Base-by-base conservation (phyloP, 352 stramenopile genomes). In the Phytopythium cucurbitacearum region DNA sequence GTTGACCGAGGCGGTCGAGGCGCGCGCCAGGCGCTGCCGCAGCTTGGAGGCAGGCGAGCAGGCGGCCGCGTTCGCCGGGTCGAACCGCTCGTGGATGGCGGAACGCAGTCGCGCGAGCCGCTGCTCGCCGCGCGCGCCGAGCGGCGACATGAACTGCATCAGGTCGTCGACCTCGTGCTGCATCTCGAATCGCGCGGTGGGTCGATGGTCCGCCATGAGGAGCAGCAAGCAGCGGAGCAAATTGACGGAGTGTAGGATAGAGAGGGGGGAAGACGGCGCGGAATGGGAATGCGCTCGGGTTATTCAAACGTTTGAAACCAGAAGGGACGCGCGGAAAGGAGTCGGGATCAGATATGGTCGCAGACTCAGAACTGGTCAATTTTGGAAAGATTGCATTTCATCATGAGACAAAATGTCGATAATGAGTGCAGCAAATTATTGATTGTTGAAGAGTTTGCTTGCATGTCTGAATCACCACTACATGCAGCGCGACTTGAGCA, bases 1-100 rank as follows among this genome's bases (percentile, higher is more conserved):
- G 38, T 91, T 70, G 15, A 61, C 56, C 13, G 66, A 79, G 11
- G 80, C 47, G 6, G 62, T 51, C 16, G 78, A 67, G 12, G 76
- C 80, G 44, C 63, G 48, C 21, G 67, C 54, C 38, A 88, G 83
- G 10, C 80, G 78, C 51, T 76, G 71, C 7, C 64, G 69, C n/a
- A 91, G 51, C 40, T 68, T 66, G 6, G 69, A 67, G 34, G 62
- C 62, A 9, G 62, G 60, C 34, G 60, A 21, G 52, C 11, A 28
- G 48, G 38, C 13, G 48, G 7, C 34, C 48, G 51, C 15, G 32
- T n/a, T 51, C 3, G 5, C 46, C 8, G 64, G 40, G 2, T 68
- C 68, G 48, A 78, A 85, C 16, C 57, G 65, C 40, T 72, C 63
- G 41, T 58, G 64, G 57, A 85, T 85, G 32, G 66, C 67, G n/a